phyloP scores from a whole-genome alignment of 1,284 basidiomycete genomes.

The Tylopilus orsonianus region DNA sequence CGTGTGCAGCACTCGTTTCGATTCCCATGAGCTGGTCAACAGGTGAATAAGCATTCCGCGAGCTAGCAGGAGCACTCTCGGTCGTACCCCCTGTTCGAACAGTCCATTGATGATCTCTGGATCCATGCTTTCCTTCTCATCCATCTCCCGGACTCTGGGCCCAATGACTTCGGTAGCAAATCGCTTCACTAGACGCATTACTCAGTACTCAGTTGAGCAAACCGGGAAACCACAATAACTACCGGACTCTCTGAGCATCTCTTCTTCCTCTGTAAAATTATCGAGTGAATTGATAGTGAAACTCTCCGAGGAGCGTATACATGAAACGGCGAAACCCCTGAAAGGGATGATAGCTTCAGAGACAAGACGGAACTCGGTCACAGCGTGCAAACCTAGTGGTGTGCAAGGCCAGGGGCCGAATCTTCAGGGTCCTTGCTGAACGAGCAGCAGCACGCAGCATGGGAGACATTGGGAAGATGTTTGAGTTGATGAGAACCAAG shows the following conservation, averaged over 20 bases:
- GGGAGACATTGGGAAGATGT: slow-evolving; percentile 1
- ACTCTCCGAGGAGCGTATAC: slow-evolving; percentile 15
- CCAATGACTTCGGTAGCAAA: slow-evolving; percentile 89
- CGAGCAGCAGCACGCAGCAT: slow-evolving; percentile 27
- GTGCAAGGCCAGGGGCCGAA: not conserved
- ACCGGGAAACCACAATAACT: slow-evolving; percentile 18
- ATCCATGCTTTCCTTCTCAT: slow-evolving; percentile 97
- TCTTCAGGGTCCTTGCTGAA: slow-evolving; percentile 16
- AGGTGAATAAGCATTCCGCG: not conserved
- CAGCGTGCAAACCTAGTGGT: slow-evolving; percentile 17
- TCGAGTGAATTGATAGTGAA: slow-evolving; percentile 61
- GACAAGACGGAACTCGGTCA: not conserved
- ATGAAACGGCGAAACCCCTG: slow-evolving; percentile 27
- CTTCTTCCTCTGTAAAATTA: slow-evolving; percentile 88
- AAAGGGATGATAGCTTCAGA: not conserved
- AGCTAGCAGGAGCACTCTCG: not conserved
- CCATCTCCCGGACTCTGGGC: slow-evolving; percentile 95
- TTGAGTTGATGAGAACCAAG: no score
- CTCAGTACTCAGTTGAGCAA: not conserved
- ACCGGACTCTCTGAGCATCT: slow-evolving; percentile 89
- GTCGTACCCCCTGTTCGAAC: slow-evolving; percentile 87
- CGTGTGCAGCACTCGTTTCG: slow-evolving; percentile 83
- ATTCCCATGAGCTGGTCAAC: slow-evolving; percentile 87
- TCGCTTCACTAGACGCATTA: slow-evolving; percentile 59
- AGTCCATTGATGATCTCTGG: slow-evolving; percentile 84